Evolutionary conservation across 1,284 basidiomycete genomes (phyloP).

Genomic region (Ganoderma multipileum): DNA sequence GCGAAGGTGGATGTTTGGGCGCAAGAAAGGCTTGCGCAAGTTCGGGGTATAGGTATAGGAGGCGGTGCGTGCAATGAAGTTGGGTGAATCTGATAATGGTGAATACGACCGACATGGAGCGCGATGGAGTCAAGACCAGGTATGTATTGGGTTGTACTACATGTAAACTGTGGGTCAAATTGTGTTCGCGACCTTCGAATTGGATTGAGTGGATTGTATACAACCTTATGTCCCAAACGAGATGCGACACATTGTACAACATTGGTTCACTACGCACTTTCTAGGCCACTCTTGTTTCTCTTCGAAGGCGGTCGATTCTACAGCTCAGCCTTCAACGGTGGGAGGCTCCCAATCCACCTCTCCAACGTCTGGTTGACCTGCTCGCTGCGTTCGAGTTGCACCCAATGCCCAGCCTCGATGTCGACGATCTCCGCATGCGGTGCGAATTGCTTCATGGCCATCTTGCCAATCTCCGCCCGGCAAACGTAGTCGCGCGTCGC

Average conservation of each 20-base stretch:
- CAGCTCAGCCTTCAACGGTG: background rate
- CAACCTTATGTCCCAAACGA: too few species aligned
- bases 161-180: too few species aligned
- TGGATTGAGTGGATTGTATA: too few species aligned
- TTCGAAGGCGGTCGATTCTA: background rate
- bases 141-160: too few species aligned
- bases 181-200: too few species aligned
- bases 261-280: background rate
- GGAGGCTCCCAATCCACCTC: conserved; percentile 14
- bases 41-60: too few species aligned
- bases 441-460: conserved; percentile 9
- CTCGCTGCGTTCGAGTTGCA: conserved; percentile 18
- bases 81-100: too few species aligned
- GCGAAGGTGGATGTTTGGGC: too few species aligned
- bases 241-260: background rate
- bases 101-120: too few species aligned
- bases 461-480: conserved; percentile 11
- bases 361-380: conserved; percentile 18
- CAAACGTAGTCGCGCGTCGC: conserved; percentile 20
- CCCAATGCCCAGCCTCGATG: conserved; percentile 25
- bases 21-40: too few species aligned
- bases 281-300: background rate
- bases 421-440: conserved; percentile 24
- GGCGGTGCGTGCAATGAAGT: too few species aligned
- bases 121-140: too few species aligned